Evolutionary conservation across 192 early-diverging fungal species (phyloP).

Genomic region (Podila minutissima): DNA sequence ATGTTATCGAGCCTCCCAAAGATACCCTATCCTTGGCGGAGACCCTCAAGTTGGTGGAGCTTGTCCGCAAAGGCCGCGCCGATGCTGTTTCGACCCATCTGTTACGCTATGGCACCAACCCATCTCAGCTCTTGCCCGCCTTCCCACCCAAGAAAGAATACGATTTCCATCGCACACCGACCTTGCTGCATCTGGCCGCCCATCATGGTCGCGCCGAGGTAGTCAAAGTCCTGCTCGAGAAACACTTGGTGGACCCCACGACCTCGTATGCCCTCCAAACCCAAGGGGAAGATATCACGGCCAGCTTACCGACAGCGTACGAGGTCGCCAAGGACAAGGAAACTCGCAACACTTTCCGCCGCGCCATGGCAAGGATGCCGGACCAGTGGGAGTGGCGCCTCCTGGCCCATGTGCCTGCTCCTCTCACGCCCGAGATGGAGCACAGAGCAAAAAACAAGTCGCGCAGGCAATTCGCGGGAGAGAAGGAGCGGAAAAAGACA

Average conservation of each 20-base stretch:
- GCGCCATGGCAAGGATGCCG: slow-evolving; percentile 64
- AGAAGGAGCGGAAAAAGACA: too few species aligned
- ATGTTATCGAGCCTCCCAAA: neutral
- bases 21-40: neutral
- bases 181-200: slow-evolving; percentile 82
- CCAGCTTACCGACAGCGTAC: slow-evolving; percentile 60
- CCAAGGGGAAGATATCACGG: neutral
- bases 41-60: slow-evolving; percentile 61
- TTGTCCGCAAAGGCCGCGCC: slow-evolving; percentile 68
- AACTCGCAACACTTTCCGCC: slow-evolving; percentile 74
- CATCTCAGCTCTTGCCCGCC: slow-evolving; percentile 28
- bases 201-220: slow-evolving; percentile 58
- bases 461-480: slow-evolving; percentile 47
- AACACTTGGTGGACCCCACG: slow-evolving; percentile 78
- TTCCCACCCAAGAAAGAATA: slow-evolving; percentile 21
- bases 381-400: slow-evolving; percentile 68
- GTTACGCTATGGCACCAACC: slow-evolving; percentile 47
- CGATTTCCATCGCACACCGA: slow-evolving; percentile 51
- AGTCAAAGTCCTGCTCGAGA: slow-evolving; percentile 65
- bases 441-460: slow-evolving; percentile 61
- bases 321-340: slow-evolving; percentile 72
- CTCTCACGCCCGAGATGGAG: slow-evolving; percentile 74
- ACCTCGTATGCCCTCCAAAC: neutral
- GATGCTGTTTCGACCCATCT: slow-evolving; percentile 61
- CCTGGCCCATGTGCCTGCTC: slow-evolving; percentile 68